phyloP scores from a whole-genome alignment of 1,284 basidiomycete species.

The Leccinum fuscescens region DNA sequence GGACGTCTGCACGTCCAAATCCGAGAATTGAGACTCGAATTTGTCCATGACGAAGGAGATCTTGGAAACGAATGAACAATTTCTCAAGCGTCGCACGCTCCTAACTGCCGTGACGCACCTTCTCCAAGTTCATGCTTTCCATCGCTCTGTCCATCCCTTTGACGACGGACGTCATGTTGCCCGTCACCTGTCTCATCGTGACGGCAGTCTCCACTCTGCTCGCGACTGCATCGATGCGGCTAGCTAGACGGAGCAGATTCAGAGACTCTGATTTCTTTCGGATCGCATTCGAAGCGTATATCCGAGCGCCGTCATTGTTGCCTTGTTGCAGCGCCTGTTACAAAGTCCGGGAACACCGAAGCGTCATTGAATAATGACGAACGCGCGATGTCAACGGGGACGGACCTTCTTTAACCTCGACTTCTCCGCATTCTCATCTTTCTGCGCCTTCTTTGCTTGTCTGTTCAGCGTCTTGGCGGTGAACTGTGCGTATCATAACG shows the following conservation, averaged over 20 bases:
- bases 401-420: conserved; percentile 85
- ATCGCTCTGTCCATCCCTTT: conserved; percentile 99
- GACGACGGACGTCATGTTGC: conserved; percentile 95
- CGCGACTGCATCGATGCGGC: conserved; percentile 94
- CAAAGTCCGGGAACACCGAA: not conserved
- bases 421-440: conserved; percentile 88
- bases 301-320: conserved; percentile 96
- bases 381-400: not conserved
- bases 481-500: conserved; percentile 56
- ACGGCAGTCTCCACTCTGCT: conserved; percentile 99
- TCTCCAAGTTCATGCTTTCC: conserved; percentile 98
- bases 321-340: conserved; percentile 93
- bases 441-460: conserved; percentile 94
- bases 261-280: conserved; percentile 96
- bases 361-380: not conserved
- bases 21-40: conserved; percentile 95
- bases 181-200: conserved; percentile 93
- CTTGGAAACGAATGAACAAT: conserved; percentile 42
- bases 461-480: conserved; percentile 90
- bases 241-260: conserved; percentile 85
- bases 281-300: conserved; percentile 98
- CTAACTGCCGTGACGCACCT: conserved; percentile 46
- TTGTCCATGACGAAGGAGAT: conserved; percentile 99
- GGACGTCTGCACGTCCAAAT: conserved; percentile 96
- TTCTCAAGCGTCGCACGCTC: not conserved